phyloP scores from a whole-genome alignment of 1,139 yeast genomes.

The Meyerozyma elateridarum region DNA sequence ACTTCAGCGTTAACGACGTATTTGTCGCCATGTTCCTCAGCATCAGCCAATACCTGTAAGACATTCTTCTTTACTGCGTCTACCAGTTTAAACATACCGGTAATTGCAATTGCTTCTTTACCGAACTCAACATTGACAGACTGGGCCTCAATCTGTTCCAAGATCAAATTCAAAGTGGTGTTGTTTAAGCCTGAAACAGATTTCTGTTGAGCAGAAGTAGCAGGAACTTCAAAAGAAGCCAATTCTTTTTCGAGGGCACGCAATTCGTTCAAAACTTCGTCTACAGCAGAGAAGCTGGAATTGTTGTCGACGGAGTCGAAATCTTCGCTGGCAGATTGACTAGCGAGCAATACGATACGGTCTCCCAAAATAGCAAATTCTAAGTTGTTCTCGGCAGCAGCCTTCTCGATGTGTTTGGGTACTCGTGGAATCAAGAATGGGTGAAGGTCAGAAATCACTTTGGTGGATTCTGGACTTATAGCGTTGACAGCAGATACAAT shows the following conservation, averaged over 20 bases:
- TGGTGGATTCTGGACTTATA: conserved; percentile 63
- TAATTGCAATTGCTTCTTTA: conserved; percentile 45
- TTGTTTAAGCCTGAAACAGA: conserved; percentile 54
- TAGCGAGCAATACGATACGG: conserved; percentile 37
- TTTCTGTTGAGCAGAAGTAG: conserved; percentile 56
- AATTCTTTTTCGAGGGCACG: conserved; percentile 57
- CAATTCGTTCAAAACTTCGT: conserved; percentile 48
- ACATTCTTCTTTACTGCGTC: conserved; percentile 49
- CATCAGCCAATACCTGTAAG: conserved; percentile 53
- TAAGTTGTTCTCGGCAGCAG: conserved; percentile 48
- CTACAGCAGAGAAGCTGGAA: conserved; percentile 43
- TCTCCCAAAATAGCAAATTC: conserved; percentile 51
- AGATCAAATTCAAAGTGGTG: conserved; percentile 50
- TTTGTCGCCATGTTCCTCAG: conserved; percentile 55
- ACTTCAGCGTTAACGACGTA: conserved; percentile 50
- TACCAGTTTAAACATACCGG: conserved; percentile 61
- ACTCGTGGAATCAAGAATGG: conserved; percentile 57
- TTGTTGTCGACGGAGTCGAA: conserved; percentile 31
- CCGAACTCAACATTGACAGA: conserved; percentile 40
- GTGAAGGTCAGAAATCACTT: conserved; percentile 62
- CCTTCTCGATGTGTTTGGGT: conserved; percentile 37
- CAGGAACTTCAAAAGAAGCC: conserved; percentile 44
- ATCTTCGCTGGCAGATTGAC: conserved; percentile 16
- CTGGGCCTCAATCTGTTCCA: conserved; percentile 33
- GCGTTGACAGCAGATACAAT: conserved; percentile 71